Base-by-base conservation (phyloP, 768 basidiomycete genomes). In the Mycena venus region DNA sequence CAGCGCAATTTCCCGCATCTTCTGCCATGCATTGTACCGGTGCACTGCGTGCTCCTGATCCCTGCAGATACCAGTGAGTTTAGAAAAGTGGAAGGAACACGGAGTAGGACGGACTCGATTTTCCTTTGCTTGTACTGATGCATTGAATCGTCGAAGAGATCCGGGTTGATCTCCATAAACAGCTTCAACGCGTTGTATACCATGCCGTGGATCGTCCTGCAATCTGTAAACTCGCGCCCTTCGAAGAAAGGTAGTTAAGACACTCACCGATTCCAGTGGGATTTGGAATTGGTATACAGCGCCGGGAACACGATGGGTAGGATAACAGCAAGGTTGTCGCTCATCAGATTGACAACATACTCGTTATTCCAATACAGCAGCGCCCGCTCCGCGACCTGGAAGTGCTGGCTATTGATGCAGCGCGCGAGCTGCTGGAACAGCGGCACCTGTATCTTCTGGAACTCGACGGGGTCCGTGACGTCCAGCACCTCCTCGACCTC, bases 281-380 rank as follows among this genome's bases (percentile, higher is more conserved):
- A 92, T 83, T 95, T 96, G 56, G 97, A 99, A 84, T 99, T 99
- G 49, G 93, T 93, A 83, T 98, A 99, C 75, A 99, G 84, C 9
- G 97, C 95, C 32, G 98, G 96, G 87, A 99, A 99, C 62, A 99
- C 97, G 80, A 99, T 96, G 9, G 98, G 98, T 34, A 99, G 89
- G 72, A 99, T 91, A 74, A 93, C 84, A 27, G 91, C 84, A 75
- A 99, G 89, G 82, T 99, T 99, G 80, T 99, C 97, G 83, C 96
- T 96, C 96, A 99, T 99, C 64, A 99, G 91, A 84, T 98, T 99
- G 79, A 99, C 96, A 77, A 99, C 97, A 85, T 99, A 99, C 86
- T 99, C 98, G 86, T 99, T 99, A 86, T 99, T 99, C 98, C 98
- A 99, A 83, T 98, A 99, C 78, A 98, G 90, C 72, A 99, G 84